Percentiles rank a stretch among this genome's conserved stretches.
These are phyloP conservation scores for Nakataea oryzae DNA, from an alignment of 2,329 filamentous ascomycete genomes.

Conservation along the genomic window DNA sequence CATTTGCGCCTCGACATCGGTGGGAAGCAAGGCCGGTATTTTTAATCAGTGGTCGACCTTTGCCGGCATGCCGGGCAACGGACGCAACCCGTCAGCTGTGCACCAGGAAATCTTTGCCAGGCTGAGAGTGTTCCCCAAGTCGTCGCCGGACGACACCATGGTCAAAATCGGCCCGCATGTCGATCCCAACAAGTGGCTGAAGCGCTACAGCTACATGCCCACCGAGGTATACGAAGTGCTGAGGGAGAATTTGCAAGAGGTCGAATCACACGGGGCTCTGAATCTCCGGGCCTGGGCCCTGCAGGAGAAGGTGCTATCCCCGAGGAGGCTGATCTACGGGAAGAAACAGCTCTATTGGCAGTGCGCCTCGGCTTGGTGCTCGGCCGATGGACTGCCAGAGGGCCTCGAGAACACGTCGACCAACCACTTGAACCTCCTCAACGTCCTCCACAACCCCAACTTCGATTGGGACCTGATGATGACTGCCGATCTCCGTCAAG, in stretches of 20 bases:
- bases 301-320: background rate
- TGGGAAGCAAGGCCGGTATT: background rate
- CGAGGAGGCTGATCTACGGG: background rate
- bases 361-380: background rate
- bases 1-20: background rate
- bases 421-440: background rate
- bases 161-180: background rate
- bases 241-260: background rate
- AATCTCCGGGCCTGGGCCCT: background rate
- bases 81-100: background rate
- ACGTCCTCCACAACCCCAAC: background rate
- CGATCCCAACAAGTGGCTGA: background rate
- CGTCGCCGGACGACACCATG: background rate
- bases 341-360: background rate
- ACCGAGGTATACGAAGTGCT: no score
- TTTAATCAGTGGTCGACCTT: background rate
- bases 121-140: background rate
- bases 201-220: no score
- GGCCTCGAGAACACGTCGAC: background rate
- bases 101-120: background rate
- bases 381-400: background rate
- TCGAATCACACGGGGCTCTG: background rate
- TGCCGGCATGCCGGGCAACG: background rate
- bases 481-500: background rate
- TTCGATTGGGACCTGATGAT: background rate